Evolutionary conservation across 371 early-diverging fungal genomes (phyloP), one percentile per base, ranked within the genome.

Genomic region (Actinomucor elegans): DNA sequence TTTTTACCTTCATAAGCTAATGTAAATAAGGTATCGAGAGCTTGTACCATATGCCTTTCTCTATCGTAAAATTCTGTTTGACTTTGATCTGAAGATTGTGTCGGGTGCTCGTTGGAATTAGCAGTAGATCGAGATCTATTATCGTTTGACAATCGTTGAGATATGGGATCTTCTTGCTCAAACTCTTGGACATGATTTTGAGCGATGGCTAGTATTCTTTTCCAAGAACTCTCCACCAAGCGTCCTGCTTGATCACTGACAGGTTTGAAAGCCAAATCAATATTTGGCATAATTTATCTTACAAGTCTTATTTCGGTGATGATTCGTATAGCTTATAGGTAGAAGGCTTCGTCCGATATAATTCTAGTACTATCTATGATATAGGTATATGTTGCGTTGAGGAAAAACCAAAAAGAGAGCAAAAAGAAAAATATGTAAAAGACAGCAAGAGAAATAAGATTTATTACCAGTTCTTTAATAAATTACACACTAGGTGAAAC

Each of bases 11-110:
- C 45, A 46, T 58, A 51, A 4, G 55, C 59, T 26, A 64, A 24
- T 21, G 46, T 36, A 40, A 64, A 64, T 41, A 64, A 37, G 24
- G 55, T 52, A 34, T 64, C 64, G 18, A 64, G 33, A 41, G 55
- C 49, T 23, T 50, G 46, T 5, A 58, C 59, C 59, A 64, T 64
- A 18, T 58, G 54, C 18, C 64, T 64, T 36, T 64, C 64, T 24
- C 64, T 35, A n/a, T 57, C 49, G 40, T 63, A 63, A 34, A 55
- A 55, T 18, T 50, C 55, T 26, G 44, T 34, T 12, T 46, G 51
- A 24, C 45, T 48, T 28, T 45, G 32, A 41, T 47, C 48, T 33
- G 33, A 41, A 17, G 48, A 23, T 6, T 32, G 43, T 56, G 14
- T 26, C 4, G 20, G 24, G 21, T 38, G 33, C 21, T 31, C 48